Evolutionary conservation across 1,284 basidiomycete species (phyloP), one percentile per base, ranked within the genome.

Genomic region (Cryptococcus sp.): DNA sequence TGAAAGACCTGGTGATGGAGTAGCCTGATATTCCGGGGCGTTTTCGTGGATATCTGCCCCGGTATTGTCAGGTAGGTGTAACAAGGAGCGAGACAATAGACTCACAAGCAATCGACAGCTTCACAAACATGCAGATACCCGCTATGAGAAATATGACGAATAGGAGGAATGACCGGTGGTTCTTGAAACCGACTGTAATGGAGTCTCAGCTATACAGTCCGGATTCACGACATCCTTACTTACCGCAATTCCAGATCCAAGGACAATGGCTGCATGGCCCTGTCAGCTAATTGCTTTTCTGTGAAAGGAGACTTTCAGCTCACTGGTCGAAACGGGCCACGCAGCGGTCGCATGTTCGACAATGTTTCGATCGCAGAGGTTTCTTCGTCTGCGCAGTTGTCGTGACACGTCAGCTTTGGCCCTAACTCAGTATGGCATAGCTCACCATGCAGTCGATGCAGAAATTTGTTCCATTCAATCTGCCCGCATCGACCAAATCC

Each of bases 161-260:
- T 10, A 93, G 75, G 35, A 98, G 81, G 80, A 99, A 99, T 72
- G 95, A 90, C 15, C 94, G 88, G 71, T 99, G 95, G 72, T 99
- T 99, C 65, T 90, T 88, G 51, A 86, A 84, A n/a, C 96, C 96
- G 56, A 99, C 91, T 91, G 69, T 15, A 5, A 11, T n/a, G 19
- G 3, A n/a, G 19, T 10, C 15, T 44, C 46, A 41, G 38, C 10
- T 50, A 41, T 22, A 22, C 1, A 27, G 15, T 11, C n/a, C 35
- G 20, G 20, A 47, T 15, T 40, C 13, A 19, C 15, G 23, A 39
- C n/a, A 2, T 7, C 25, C 16, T 27, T 8, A 17, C 88, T 45
- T 73, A 91, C 90, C 87, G 76, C 95, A 98, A 79, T 98, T 98
- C 90, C 93, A 96, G n/a, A 98, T 88, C 95, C 95, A 99, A 8